A percentile compares a stretch with the other conserved stretches of the same genome.
phyloP scores from a whole-genome alignment of 768 basidiomycete species.

The Mycena rosella region DNA sequence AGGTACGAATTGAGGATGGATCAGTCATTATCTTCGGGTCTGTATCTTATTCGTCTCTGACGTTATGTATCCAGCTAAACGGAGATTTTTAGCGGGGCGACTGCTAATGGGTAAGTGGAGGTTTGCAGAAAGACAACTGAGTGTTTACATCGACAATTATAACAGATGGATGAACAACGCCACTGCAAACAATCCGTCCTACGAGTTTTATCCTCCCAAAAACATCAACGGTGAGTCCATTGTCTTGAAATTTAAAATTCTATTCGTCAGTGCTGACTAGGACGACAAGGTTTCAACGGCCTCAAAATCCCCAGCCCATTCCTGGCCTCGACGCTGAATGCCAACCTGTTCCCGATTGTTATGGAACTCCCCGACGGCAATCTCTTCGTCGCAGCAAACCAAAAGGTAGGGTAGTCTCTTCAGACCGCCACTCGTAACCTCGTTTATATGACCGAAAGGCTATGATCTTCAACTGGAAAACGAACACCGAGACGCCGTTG shows the following conservation, averaged over 20 bases:
- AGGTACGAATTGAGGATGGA: slow-evolving; percentile 37
- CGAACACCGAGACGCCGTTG: slow-evolving; percentile 49
- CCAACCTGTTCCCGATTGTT: slow-evolving; percentile 39
- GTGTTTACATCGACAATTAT: slow-evolving; percentile 51
- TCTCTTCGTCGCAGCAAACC: slow-evolving; percentile 56
- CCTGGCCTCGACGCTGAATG: slow-evolving; percentile 23
- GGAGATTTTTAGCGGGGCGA: slow-evolving; percentile 47
- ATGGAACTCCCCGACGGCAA: slow-evolving; percentile 56
- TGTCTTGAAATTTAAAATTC: slow-evolving; percentile 30
- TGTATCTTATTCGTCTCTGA: slow-evolving; percentile 19
- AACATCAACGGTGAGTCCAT: slow-evolving; percentile 49
- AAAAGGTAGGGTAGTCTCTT: slow-evolving; percentile 34
- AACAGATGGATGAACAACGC: slow-evolving; percentile 23
- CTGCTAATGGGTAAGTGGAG: slow-evolving; percentile 21
- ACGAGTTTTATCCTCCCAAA: slow-evolving; percentile 57
- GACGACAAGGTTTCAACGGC: slow-evolving; percentile 37
- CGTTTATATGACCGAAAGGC: slow-evolving; percentile 23
- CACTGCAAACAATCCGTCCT: slow-evolving; percentile 64
- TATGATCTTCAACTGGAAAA: slow-evolving; percentile 48
- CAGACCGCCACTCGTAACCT: background rate
- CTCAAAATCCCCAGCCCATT: slow-evolving; percentile 28
- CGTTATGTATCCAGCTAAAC: slow-evolving; percentile 50
- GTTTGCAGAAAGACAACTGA: slow-evolving; percentile 16
- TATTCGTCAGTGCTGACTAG: slow-evolving; percentile 14
- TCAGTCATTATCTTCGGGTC: slow-evolving; percentile 37